Evolutionary conservation across 768 basidiomycete species (phyloP).

Genomic region (Ramaria rubella): DNA sequence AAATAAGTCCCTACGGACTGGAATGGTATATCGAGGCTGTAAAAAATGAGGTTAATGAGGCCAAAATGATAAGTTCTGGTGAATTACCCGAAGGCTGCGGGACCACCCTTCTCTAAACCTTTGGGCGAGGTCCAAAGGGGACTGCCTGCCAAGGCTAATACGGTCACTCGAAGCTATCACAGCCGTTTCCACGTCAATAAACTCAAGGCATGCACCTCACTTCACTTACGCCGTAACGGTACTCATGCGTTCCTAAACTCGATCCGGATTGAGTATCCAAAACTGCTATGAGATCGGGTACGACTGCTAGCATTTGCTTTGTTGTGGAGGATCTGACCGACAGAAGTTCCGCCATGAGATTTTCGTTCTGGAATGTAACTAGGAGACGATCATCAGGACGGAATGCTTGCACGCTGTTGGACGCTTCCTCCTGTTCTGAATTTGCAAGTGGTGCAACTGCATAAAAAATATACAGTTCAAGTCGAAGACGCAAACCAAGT

Average conservation of each 20-base stretch:
- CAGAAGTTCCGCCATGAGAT: slow-evolving; percentile 39
- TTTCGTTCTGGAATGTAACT: slow-evolving; percentile 61
- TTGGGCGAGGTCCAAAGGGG: slow-evolving; percentile 49
- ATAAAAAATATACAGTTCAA: no score
- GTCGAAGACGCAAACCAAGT: no score
- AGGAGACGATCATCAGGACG: slow-evolving; percentile 22
- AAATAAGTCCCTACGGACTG: not conserved
- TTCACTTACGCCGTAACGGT: slow-evolving; percentile 43
- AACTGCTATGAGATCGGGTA: slow-evolving; percentile 61
- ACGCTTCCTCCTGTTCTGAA: slow-evolving; percentile 26
- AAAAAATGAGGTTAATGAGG: not conserved
- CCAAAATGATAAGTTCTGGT: not conserved
- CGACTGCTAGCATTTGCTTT: slow-evolving; percentile 42
- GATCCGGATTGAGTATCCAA: slow-evolving; percentile 56
- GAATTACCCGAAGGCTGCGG: slow-evolving; percentile 48
- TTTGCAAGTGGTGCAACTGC: slow-evolving; percentile 21
- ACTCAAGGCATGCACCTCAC: no score
- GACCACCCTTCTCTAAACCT: slow-evolving; percentile 47
- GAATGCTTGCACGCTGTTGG: not conserved
- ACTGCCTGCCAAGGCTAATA: slow-evolving; percentile 40
- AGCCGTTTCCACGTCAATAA: not conserved
- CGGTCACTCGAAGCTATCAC: slow-evolving; percentile 41
- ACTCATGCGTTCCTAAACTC: slow-evolving; percentile 57
- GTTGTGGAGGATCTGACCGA: slow-evolving; percentile 13
- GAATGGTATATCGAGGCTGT: not conserved